Percentiles rank a stretch among this genome's conserved stretches.
Conservation (phyloP, 116 monocot genomes). For the Trichopus zeylanicus region DNA sequence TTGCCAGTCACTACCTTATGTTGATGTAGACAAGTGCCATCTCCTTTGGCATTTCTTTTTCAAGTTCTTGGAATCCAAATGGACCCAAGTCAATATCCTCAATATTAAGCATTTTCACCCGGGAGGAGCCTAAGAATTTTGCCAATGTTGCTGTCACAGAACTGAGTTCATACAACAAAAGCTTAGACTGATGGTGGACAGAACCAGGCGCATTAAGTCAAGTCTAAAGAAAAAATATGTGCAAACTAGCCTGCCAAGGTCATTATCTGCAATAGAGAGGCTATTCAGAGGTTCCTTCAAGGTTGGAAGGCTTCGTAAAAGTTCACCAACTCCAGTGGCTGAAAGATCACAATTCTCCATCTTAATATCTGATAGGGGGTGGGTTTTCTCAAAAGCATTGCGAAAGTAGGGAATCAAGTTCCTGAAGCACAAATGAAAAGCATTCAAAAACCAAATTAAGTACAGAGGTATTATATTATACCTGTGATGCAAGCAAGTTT, state of each 20-base stretch:
- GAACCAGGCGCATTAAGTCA: not conserved
- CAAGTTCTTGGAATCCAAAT: constrained; percentile 63
- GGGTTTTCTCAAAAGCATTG: constrained; percentile 23
- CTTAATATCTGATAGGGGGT: constrained; percentile 44
- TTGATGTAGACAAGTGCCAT: constrained; percentile 49
- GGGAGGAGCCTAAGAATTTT: constrained; percentile 42
- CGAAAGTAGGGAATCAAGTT: constrained; percentile 66
- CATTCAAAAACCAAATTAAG: not conserved
- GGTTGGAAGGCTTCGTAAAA: constrained; percentile 32
- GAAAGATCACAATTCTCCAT: constrained; percentile 74
- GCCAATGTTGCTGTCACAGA: constrained; percentile 49
- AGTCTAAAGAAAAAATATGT: not conserved
- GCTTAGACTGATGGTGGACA: not conserved
- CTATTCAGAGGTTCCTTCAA: constrained; percentile 40
- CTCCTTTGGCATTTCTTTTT: constrained; percentile 34
- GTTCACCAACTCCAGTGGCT: constrained; percentile 40
- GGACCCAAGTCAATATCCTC: constrained; percentile 74
- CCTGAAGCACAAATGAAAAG: constrained; percentile 26
- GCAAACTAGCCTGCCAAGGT: constrained; percentile 59
- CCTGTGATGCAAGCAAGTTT: not conserved
- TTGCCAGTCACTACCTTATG: constrained; percentile 47
- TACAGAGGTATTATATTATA: not conserved
- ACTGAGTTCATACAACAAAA: constrained; percentile 26
- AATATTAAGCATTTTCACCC: constrained; percentile 62
- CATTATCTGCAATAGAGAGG: constrained; percentile 81